Conservation (phyloP, 495 filamentous ascomycete species). For the Xylona heveae region DNA sequence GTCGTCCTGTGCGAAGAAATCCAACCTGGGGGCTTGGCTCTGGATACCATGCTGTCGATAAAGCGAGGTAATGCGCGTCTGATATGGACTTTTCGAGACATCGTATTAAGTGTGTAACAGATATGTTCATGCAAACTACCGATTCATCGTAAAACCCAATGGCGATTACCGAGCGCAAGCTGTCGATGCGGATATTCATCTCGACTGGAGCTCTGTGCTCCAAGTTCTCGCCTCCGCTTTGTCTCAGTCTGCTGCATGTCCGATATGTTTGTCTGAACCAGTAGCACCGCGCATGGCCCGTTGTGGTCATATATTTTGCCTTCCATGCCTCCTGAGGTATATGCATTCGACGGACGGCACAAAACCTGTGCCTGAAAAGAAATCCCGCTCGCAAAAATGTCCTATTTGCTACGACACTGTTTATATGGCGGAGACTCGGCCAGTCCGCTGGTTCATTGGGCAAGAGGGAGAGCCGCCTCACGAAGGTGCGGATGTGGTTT, state of each 20-base stretch:
- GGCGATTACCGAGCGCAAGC: conserved; percentile 63
- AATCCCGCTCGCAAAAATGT: conserved; percentile 78
- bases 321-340: conserved; percentile 83
- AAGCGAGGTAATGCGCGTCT: conserved; percentile 39
- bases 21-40: conserved; percentile 75
- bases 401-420: conserved; percentile 88
- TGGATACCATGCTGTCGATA: conserved; percentile 79
- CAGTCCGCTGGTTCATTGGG: conserved; percentile 78
- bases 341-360: conserved; percentile 72
- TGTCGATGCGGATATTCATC: conserved; percentile 67
- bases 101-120: conserved; percentile 16
- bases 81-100: not conserved
- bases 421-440: conserved; percentile 69
- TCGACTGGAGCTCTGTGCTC: conserved; percentile 79
- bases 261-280: conserved; percentile 78
- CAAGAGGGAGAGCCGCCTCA: conserved; percentile 62
- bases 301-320: conserved; percentile 93
- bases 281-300: conserved; percentile 93
- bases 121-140: conserved; percentile 93
- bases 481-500: conserved; percentile 73
- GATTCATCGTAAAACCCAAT: conserved; percentile 77
- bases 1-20: conserved; percentile 33
- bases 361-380: conserved; percentile 38
- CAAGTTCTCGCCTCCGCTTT: conserved; percentile 80
- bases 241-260: conserved; percentile 73